Base-by-base conservation (phyloP, 1,284 basidiomycete genomes). In the Moesziomyces globuligerus region DNA sequence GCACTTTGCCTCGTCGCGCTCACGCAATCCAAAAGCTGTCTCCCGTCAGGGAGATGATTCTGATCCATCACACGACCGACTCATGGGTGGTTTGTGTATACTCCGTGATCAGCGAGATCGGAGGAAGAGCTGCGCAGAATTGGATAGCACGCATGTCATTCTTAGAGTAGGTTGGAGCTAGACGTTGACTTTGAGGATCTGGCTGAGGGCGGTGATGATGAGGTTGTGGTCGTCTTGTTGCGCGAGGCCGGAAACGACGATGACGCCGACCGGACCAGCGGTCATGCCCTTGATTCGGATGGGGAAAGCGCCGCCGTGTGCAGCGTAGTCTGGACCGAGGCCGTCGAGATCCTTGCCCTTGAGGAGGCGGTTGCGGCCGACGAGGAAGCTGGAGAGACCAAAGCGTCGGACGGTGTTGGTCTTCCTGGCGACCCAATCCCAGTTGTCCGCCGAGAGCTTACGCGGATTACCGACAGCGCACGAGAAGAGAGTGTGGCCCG, bases 181-280 rank as follows among this genome's bases (percentile, higher is more conserved):
- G 40, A 24, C 3, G 21, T 8, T 3, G 4, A 24, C 1, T 49
- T 21, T 21, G 17, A 64, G 21, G 28, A 50, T 7, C 46, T 61
- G 20, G 6, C 38, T 18, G 4, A 74, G 32, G 4, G 61, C 53
- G 5, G 18, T 24, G 2, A 67, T 55, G 26, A 75, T 64, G 23
- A 76, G 48, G 15, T 54, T 11, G 45, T 76, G 75, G 24, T 75
- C 75, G 24, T 69, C 52, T 18, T 66, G 56, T 61, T 76, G 75
- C 17, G 44, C 41, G 3, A 76, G 42, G 1, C 75, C 75, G 0
- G 64, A 69, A 6, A 76, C 74, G 17, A 67, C 60, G 13, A 74
- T 46, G 10, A 49, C 64, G 15, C 68, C 75, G 7, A 65, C 54
- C 0, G 69, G 69, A 2, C 51, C 71, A 0, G 53, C 47, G 13